Conservation (phyloP, 768 basidiomycete genomes). For the Macrolepiota dolichaula region DNA sequence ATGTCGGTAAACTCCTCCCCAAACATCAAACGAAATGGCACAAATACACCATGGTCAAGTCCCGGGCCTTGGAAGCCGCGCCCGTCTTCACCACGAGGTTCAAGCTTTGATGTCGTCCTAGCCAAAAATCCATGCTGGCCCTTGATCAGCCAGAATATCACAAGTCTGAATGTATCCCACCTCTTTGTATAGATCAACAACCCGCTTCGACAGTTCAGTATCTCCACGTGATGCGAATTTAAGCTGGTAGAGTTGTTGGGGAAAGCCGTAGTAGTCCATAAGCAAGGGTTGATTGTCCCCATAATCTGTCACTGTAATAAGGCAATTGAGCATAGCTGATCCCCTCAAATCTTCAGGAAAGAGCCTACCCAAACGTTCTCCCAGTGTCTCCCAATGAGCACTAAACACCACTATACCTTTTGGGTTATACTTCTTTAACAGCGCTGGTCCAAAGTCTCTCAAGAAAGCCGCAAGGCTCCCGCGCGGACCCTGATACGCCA, state of each 20-base stretch:
- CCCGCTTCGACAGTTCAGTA: constrained; percentile 46
- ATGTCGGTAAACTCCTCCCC: constrained; percentile 57
- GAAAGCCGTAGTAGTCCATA: constrained; percentile 75
- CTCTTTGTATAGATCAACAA: constrained; percentile 59
- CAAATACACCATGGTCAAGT: constrained; percentile 77
- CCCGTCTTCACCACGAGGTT: constrained; percentile 63
- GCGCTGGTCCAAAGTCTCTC: constrained; percentile 57
- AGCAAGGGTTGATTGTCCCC: constrained; percentile 72
- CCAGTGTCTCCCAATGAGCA: constrained; percentile 75
- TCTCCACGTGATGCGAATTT: constrained; percentile 71
- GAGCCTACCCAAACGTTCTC: constrained; percentile 51
- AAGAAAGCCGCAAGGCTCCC: constrained; percentile 60
- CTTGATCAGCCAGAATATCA: neutral
- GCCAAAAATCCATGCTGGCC: constrained; percentile 18
- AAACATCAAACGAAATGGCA: constrained; percentile 80
- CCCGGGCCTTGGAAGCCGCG: constrained; percentile 63
- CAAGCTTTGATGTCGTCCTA: constrained; percentile 43
- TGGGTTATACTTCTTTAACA: constrained; percentile 70
- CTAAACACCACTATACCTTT: constrained; percentile 81
- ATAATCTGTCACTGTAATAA: constrained; percentile 66
- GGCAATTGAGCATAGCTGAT: neutral
- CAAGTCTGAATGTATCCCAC: constrained; percentile 23
- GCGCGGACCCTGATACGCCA: constrained; percentile 37
- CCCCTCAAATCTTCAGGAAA: neutral
- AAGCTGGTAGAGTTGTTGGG: constrained; percentile 51